Conservation (phyloP, 2,329 filamentous ascomycete species). For the Aspergillus ustus region DNA sequence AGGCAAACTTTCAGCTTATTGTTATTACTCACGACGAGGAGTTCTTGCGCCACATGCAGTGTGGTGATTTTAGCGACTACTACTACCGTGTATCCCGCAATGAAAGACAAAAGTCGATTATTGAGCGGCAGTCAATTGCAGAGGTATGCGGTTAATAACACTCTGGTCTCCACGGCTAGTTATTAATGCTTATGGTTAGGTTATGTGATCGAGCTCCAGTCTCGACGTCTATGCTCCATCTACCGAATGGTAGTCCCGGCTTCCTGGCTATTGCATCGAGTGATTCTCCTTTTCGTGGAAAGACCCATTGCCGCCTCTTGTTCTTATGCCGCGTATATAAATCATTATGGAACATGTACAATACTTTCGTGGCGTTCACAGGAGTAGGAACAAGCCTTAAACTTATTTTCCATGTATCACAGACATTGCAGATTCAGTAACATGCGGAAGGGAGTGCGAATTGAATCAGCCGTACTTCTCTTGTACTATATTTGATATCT, state of each 20-base stretch:
- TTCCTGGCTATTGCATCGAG: not conserved
- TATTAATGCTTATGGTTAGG: not conserved
- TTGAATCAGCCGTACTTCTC: too few species aligned
- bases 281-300: not conserved
- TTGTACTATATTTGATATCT: too few species aligned
- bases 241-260: not conserved
- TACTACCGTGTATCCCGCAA: conserved; percentile 89
- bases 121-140: conserved; percentile 66
- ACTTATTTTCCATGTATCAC: not conserved
- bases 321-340: not conserved
- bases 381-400: not conserved
- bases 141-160: conserved; percentile 40
- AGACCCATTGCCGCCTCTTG: not conserved
- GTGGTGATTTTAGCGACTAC: conserved; percentile 87
- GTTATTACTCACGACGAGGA: conserved; percentile 99
- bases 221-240: not conserved
- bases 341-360: not conserved
- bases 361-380: not conserved
- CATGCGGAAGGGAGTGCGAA: not conserved
- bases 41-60: conserved; percentile 91
- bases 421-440: not conserved
- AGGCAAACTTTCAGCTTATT: conserved; percentile 96
- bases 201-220: not conserved
- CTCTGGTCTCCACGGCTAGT: not conserved
- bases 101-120: conserved; percentile 83